These are phyloP conservation scores for Talaromyces proteolyticus DNA, from an alignment of 495 filamentous ascomycete genomes.

Conservation along the genomic window DNA sequence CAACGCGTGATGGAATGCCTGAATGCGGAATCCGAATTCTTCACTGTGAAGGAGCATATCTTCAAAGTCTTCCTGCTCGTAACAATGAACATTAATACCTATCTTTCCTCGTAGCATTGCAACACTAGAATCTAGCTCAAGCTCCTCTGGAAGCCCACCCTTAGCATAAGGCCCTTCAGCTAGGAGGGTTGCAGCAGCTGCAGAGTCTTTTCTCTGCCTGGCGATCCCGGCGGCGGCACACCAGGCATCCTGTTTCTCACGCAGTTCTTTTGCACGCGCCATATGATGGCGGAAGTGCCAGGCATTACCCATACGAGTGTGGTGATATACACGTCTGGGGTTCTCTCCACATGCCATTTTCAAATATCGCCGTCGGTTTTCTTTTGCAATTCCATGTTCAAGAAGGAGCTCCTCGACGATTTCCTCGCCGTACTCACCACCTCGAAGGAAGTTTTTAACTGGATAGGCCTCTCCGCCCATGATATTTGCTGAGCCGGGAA, in stretches of 20 bases:
- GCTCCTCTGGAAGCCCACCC: slow-evolving; percentile 38
- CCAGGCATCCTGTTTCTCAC: slow-evolving; percentile 53
- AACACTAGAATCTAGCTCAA: slow-evolving; percentile 51
- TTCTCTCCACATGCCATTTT: slow-evolving; percentile 73
- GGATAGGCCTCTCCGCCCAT: slow-evolving; percentile 62
- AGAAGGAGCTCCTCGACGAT: slow-evolving; percentile 44
- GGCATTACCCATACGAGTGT: slow-evolving; percentile 51
- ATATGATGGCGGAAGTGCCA: slow-evolving; percentile 60
- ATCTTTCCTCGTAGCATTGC: slow-evolving; percentile 57
- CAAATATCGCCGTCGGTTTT: slow-evolving; percentile 47
- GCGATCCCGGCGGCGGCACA: slow-evolving; percentile 42
- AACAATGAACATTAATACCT: slow-evolving; percentile 60
- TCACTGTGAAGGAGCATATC: slow-evolving; percentile 56
- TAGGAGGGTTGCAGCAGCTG: slow-evolving; percentile 10
- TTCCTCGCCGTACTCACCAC: slow-evolving; percentile 42
- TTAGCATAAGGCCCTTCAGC: slow-evolving; percentile 9
- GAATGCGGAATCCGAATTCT: slow-evolving; percentile 56
- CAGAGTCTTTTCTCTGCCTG: slow-evolving; percentile 13
- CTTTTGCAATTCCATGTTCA: slow-evolving; percentile 31
- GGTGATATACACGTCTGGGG: slow-evolving; percentile 24
- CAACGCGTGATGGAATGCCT: slow-evolving; percentile 61
- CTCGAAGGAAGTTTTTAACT: slow-evolving; percentile 53
- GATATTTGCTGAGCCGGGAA: slow-evolving; percentile 60
- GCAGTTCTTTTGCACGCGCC: slow-evolving; percentile 45
- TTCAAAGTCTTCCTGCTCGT: slow-evolving; percentile 59